phyloP scores from a whole-genome alignment of 2,329 filamentous ascomycete species.

The Fusarium sacchari region DNA sequence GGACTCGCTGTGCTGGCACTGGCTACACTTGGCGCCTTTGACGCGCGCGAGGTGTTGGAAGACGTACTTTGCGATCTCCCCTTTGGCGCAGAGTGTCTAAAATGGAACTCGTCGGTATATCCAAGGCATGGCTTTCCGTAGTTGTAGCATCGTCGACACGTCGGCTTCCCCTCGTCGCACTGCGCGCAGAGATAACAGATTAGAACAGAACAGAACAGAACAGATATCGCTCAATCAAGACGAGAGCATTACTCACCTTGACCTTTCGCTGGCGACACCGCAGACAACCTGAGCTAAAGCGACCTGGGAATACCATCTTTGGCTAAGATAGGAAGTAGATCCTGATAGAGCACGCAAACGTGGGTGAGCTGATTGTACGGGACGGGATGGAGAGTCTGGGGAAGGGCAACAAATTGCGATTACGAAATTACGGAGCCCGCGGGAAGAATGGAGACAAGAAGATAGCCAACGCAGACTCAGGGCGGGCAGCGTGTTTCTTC shows the following conservation, averaged over 20 bases:
- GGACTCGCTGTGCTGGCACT: not conserved
- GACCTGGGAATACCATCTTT: slow-evolving; percentile 46
- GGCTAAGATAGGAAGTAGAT: not conserved
- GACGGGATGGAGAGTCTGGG: slow-evolving; percentile 5
- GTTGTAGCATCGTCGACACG: slow-evolving; percentile 46
- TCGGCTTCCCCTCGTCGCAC: slow-evolving; percentile 49
- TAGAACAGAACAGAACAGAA: not conserved
- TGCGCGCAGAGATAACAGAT: not conserved
- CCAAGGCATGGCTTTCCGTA: slow-evolving; percentile 49
- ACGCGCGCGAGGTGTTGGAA: not conserved
- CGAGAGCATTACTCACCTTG: slow-evolving; percentile 38
- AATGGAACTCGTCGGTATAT: slow-evolving; percentile 51
- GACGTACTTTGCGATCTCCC: not conserved
- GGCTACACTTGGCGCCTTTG: not conserved
- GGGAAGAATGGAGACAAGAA: not conserved
- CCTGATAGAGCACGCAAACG: not conserved
- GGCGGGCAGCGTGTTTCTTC: not conserved
- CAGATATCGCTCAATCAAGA: not conserved
- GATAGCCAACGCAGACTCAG: not conserved
- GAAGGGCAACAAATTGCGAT: slow-evolving; percentile 5
- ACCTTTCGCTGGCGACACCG: slow-evolving; percentile 47
- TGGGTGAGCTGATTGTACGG: not conserved
- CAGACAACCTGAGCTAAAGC: slow-evolving; percentile 45
- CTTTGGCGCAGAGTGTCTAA: slow-evolving; percentile 40
- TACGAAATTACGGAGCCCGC: not conserved